These are phyloP conservation scores for Cicer arietinum DNA, from an alignment of 306 rosid species.

Conservation along the genomic window DNA sequence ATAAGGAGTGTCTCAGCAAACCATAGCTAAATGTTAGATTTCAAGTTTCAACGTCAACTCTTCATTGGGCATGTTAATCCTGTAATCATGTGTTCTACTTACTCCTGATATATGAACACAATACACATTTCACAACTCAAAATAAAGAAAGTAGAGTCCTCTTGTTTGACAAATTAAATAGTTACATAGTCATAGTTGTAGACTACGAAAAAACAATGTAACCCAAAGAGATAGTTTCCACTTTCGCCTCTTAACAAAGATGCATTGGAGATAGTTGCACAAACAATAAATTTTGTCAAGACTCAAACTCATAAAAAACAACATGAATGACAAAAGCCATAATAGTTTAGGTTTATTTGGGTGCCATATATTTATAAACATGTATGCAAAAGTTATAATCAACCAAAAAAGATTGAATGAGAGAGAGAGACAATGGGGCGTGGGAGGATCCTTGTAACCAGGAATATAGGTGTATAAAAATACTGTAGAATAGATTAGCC, in stretches of 20 bases:
- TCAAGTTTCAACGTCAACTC: slow-evolving; percentile 25
- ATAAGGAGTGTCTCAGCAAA: slow-evolving; percentile 31
- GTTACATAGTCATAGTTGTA: slow-evolving; percentile 2
- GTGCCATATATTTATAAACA: background rate
- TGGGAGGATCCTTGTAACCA: background rate
- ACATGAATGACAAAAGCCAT: slow-evolving; percentile 27
- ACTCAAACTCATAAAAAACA: slow-evolving; percentile 2
- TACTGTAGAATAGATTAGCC: slow-evolving; percentile 5
- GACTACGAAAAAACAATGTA: background rate
- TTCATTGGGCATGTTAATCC: slow-evolving; percentile 11
- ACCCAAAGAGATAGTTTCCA: slow-evolving; percentile 18
- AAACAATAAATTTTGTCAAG: background rate
- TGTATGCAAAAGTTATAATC: background rate
- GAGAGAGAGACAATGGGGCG: background rate
- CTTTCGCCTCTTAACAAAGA: background rate
- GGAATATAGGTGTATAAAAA: background rate
- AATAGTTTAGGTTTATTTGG: slow-evolving; percentile 20
- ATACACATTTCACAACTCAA: slow-evolving; percentile 32
- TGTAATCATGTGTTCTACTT: slow-evolving; percentile 27
- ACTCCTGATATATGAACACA: slow-evolving; percentile 17
- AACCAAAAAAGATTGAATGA: background rate
- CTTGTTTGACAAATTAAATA: slow-evolving; percentile 10
- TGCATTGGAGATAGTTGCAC: background rate
- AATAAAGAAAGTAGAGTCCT: background rate
- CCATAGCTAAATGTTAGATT: slow-evolving; percentile 27